Base-by-base conservation (phyloP, 1,284 basidiomycete species). In the Schizophyllum commune region DNA sequence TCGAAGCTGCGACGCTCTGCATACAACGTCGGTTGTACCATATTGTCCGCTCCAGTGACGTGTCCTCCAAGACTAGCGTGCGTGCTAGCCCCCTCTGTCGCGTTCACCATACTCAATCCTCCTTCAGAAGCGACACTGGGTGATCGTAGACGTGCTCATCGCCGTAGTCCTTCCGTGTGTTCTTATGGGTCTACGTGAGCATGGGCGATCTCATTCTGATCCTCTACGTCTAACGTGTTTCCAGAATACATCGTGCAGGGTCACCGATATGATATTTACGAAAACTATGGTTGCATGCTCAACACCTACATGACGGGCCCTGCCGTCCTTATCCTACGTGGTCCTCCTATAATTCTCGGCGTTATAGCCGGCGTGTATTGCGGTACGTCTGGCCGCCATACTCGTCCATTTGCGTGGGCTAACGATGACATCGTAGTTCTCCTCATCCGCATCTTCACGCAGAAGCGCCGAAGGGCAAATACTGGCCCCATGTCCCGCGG, bases 21-120 rank as follows among this genome's bases (percentile, higher is more conserved):
- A 85, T 86, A 70, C 83, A 77, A 64, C 79, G 84, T 39, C 79
- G 84, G 8, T 73, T 87, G 2, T 86, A 84, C 66, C 73, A 74
- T 54, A 83, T 86, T 63, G 72, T 75, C 5, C 68, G 69, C 39
- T 11, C 39, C 3, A 47, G 39, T 17, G 39, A 47, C 39, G 80
- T 79, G 21, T 72, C 71, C 7, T 68, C 68, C 9, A 47, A 47
- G 39, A 47, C 79, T 15, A 68, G 70, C 20, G 70, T 77, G 19
- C 70, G 71, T 56, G 68, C 73, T n/a, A n/a, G n/a, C n/a, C n/a
- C n/a, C 64, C 72, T 84, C 33, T 20, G 80, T 79, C 27, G 72
- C 71, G 11, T 65, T 76, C 22, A 73, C 77, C 52, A 47, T 60
- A 4, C 15, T 59, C 67, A 69, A 52, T 71, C 72, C 20, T 57